Evolutionary conservation across 306 rosid genomes (phyloP), one percentile per base, ranked within the genome.

Genomic region (Castanospermum australe): DNA sequence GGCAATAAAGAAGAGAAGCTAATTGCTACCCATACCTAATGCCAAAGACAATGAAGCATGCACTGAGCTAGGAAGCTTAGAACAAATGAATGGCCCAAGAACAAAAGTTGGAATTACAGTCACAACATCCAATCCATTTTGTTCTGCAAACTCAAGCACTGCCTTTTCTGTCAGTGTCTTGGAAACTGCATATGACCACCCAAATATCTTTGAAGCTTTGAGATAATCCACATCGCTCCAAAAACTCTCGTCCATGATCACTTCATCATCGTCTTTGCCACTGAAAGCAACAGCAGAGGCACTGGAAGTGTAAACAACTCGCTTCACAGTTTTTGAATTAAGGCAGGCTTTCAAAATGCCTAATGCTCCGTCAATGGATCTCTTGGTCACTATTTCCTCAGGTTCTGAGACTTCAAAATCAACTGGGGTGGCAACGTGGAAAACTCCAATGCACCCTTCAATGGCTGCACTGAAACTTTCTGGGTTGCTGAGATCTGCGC

Each of bases 131-230:
- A 88, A 69, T 25, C 71, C 89, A 67, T 76, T 21, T 25, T 68
- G 75, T 21, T 77, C 82, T 9, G 72, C 82, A 36, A 85, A 88
- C 44, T 82, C 85, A 30, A 88, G 65, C 18, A 73, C 87, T 24
- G 87, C 80, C 38, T 7, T 73, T 67, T 88, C 89, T 1, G 87
- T 83, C 30, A 77, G 38, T 25, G 86, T 88, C 85, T 85, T 88
- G 4, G 87, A 82, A 55, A 73, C 12, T 56, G 33, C 5, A 63
- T 82, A 83, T 1, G 88, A 75, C 2, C 10, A 38, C 71, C 74
- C 73, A 24, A 56, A 30, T 60, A 9, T 5, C 8, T 13, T 12
- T 5, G 5, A 5, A 32, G 42, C n/a, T 60, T 21, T 30, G 0
- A 32, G 6, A 10, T 2, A 10, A 56, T 60, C 67, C 2, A 13